These are phyloP conservation scores for Salix purpurea DNA, from an alignment of 345 rosid species.

Conservation along the genomic window DNA sequence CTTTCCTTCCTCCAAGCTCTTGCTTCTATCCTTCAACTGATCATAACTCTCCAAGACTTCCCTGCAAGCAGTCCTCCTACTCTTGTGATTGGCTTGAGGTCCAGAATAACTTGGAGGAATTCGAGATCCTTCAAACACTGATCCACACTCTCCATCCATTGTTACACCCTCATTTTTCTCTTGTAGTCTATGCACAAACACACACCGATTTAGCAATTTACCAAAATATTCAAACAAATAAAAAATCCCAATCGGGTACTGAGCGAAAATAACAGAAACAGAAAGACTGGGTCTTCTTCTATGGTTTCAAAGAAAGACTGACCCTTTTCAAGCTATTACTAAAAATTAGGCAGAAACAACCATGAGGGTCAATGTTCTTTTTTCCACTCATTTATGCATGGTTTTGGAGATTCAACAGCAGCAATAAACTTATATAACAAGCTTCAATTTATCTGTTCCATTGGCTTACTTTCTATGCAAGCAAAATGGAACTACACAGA, in stretches of 20 bases:
- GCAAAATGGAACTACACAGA: neutral
- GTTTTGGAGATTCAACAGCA: neutral
- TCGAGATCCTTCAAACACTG: slow-evolving; percentile 4
- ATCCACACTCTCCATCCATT: neutral
- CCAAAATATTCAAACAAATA: too few species aligned
- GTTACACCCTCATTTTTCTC: slow-evolving; percentile 14
- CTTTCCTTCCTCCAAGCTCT: slow-evolving; percentile 34
- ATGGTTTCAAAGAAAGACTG: too few species aligned
- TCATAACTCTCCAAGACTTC: slow-evolving; percentile 47
- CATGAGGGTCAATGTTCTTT: neutral
- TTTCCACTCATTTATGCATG: neutral
- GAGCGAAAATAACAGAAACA: too few species aligned
- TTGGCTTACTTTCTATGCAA: neutral
- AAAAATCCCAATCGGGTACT: too few species aligned
- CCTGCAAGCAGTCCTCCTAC: slow-evolving; percentile 24
- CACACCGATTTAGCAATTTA: neutral
- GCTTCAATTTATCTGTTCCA: neutral
- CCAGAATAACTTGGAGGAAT: slow-evolving; percentile 17
- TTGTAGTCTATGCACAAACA: slow-evolving; percentile 7
- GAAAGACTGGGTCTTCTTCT: too few species aligned
- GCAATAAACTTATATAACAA: neutral
- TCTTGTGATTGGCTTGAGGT: slow-evolving; percentile 21
- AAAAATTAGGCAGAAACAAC: neutral
- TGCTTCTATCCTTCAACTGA: slow-evolving; percentile 18
- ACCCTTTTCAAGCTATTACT: too few species aligned